Conservation (phyloP, 192 early-diverging fungal species). For the Gigaspora rosea region DNA sequence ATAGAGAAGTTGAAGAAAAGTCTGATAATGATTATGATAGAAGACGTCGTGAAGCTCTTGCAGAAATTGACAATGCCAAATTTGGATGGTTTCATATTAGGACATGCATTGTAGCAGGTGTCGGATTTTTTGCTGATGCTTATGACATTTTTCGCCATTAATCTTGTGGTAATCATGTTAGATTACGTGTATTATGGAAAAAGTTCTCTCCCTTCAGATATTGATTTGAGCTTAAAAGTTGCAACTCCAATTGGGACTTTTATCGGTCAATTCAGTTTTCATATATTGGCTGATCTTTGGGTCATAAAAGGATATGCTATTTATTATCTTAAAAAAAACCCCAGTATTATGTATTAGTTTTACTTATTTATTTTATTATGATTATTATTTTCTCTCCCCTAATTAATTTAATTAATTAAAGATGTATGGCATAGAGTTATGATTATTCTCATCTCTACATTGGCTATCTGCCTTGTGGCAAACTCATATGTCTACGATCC, state of each 20-base stretch:
- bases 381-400: neutral
- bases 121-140: slow-evolving; percentile 92
- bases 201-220: slow-evolving; percentile 62
- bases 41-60: slow-evolving; percentile 41
- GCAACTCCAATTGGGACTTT: slow-evolving; percentile 87
- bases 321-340: neutral
- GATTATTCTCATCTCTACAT: slow-evolving; percentile 86
- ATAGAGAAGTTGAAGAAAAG: too few relatives aligned
- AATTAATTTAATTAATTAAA: slow-evolving; percentile 29
- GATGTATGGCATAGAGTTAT: slow-evolving; percentile 90
- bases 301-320: slow-evolving; percentile 62
- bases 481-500: slow-evolving; percentile 66
- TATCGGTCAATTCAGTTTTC: slow-evolving; percentile 86
- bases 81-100: slow-evolving; percentile 76
- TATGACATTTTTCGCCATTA: slow-evolving; percentile 96
- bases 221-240: slow-evolving; percentile 79
- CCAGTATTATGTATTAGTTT: neutral
- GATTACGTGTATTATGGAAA: slow-evolving; percentile 65
- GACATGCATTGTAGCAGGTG: slow-evolving; percentile 66
- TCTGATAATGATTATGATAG: slow-evolving; percentile 27
- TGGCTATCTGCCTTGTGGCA: slow-evolving; percentile 76
- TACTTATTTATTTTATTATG: neutral
- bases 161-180: slow-evolving; percentile 84
- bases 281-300: slow-evolving; percentile 88
- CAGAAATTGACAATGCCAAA: slow-evolving; percentile 71